Percentiles rank a stretch among this genome's conserved stretches.
Evolutionary conservation across 2,329 filamentous ascomycete species (phyloP).

Genomic region (Stagonosporopsis cucurbitacearum): DNA sequence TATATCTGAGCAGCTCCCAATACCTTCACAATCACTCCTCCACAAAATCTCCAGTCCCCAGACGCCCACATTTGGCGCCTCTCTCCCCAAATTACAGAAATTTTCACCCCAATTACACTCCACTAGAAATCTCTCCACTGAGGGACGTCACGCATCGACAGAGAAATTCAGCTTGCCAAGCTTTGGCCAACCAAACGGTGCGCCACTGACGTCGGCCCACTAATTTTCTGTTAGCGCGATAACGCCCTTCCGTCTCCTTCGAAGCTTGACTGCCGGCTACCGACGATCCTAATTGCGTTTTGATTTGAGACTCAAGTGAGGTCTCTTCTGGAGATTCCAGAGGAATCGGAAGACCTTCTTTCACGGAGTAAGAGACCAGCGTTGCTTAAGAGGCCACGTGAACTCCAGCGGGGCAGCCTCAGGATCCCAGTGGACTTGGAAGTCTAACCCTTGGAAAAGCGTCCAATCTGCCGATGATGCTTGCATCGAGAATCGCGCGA

Average conservation of each 20-base stretch:
- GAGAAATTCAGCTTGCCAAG: constrained; percentile 9
- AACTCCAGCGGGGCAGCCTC: not conserved
- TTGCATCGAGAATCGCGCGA: constrained; percentile 3
- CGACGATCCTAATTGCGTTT: constrained; percentile 9
- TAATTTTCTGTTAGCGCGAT: constrained; percentile 25
- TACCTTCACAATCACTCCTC: constrained; percentile 18
- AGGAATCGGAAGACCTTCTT: not conserved
- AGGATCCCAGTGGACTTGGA: not conserved
- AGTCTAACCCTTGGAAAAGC: not conserved
- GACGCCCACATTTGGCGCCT: constrained; percentile 10
- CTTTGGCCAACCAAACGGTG: constrained; percentile 19
- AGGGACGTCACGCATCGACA: constrained; percentile 26
- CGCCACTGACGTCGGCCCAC: constrained; percentile 28
- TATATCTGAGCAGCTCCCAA: not conserved
- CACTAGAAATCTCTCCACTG: constrained; percentile 11
- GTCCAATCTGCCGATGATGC: not conserved
- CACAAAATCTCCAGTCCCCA: constrained; percentile 28
- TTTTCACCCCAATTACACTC: constrained; percentile 19
- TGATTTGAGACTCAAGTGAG: not conserved
- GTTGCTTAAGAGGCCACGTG: not conserved
- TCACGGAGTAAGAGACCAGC: not conserved
- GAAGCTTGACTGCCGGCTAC: constrained; percentile 25
- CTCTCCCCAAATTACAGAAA: constrained; percentile 13
- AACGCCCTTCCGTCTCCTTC: constrained; percentile 22
- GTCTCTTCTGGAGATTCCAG: not conserved